Evolutionary conservation across 345 rosid species (phyloP), one percentile per base, ranked within the genome.

Genomic region (Arabidopsis suecica): DNA sequence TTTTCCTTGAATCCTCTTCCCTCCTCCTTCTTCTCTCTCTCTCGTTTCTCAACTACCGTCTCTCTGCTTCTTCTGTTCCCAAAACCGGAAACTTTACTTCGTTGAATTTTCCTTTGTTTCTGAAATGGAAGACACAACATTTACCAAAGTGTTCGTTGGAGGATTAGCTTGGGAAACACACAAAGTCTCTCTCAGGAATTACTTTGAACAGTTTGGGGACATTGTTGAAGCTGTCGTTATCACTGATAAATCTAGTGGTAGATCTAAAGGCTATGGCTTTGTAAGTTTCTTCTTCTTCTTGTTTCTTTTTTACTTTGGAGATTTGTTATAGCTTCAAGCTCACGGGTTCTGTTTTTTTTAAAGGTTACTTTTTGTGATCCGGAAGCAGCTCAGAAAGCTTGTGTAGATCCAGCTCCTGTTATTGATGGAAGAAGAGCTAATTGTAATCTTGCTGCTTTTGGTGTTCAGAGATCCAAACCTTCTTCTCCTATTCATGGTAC

Each of bases 261-360:
- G 98, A 89, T 94, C 98, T 86, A 94, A 94, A 79, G 98, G 98
- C 83, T 94, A 94, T 41, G 98, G 98, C 83, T 94, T 94, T 78
- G 98, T 94, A 91, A 71, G 91, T 42, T 58, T 38, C 4, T 42
- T 11, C 5, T n/a, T 49, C 9, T 40, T 49, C 16, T 65, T 6
- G 13, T 32, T 50, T 7, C n/a, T 50, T 2, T 2, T 11, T 23
- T 30, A n/a, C 37, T 18, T 28, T 4, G 9, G 51, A 14, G 56
- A 20, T 22, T 5, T 50, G 1, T 18, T 23, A 18, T 56, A 16
- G 57, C 38, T 47, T 9, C 5, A n/a, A 38, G 10, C 71, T 49
- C 68, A 73, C 58, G 44, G 68, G 0, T 33, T 72, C 42, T 72
- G 68, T 42, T 32, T 62, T 23, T 8, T 6, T 6, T 22, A n/a